Evolutionary conservation across 2,329 filamentous ascomycete genomes (phyloP), one percentile per base, ranked within the genome.

Genomic region (Ustulina deusta): DNA sequence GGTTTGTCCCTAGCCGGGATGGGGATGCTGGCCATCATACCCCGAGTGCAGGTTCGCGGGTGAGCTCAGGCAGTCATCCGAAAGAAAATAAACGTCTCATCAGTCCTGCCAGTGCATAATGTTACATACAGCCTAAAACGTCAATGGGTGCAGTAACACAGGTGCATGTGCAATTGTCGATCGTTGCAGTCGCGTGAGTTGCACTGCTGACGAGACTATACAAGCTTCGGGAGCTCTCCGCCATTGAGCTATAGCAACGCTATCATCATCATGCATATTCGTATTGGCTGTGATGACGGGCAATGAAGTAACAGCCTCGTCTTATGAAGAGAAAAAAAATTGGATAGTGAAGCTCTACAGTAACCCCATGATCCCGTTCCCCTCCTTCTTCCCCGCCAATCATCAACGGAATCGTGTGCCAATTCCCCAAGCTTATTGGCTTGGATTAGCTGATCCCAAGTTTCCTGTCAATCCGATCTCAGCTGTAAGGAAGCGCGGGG

Each of bases 211-310:
- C 5, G 46, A 59, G 63, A 66, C 66, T 44, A 62, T 58, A 65
- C 42, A 40, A 52, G 59, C 59, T 27, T 51, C 42, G 54, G 65
- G 42, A 44, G 57, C 46, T 34, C 52, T 54, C 44, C 25, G 32
- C 44, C 52, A 61, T 62, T 27, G 40, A 55, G 54, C 29, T 38
- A 65, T 9, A 15, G 15, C 46, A 27, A 42, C 42, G 55, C 42
- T 40, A 48, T 49, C 25, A 51, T 20, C 52, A 46, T 44, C 57
- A 44, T 64, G 52, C 57, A 64, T 61, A 61, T 58, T 66, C 62
- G 63, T 68, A 29, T 58, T 61, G 36, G 13, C n/a, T 44, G 27
- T 69, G 27, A 68, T 64, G 62, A 69, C 66, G 62, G 66, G 69
- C 55, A 54, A 57, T 63, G 34, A 54, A 34, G 40, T 32, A 57